Evolutionary conservation across 129 eudicot species (phyloP), one percentile per base, ranked within the genome.

Genomic region (Silybum marianum): DNA sequence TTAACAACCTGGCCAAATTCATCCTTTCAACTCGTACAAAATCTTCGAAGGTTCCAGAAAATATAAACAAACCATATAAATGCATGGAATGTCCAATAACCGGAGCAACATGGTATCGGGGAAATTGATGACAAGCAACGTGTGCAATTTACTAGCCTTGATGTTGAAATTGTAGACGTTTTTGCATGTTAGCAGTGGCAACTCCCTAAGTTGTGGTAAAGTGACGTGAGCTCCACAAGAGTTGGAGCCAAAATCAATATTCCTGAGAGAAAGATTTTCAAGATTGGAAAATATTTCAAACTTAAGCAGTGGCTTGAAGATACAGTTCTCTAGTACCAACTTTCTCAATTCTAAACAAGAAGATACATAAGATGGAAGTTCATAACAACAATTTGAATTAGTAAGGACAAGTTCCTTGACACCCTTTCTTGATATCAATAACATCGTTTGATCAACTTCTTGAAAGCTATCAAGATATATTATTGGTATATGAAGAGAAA

Each of bases 201-300:
- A 67, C 1, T 0, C 48, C 28, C 51, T 63, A 26, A 74, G 73
- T 13, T n/a, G 80, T 81, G 79, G 84, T 40, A 73, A 40, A 71
- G 66, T 65, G 79, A 81, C 30, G 9, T 2, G 24, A 28, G 71
- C 58, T 68, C 63, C 63, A 75, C 8, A 0, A 11, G 13, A 82
- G 38, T 7, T 23, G 63, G 38, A 74, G 22, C 84, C 84, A 78
- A 78, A 51, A 30, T 32, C 70, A 75, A 78, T 16, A 16, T 30
- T 0, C 2, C 0, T 23, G 58, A 84, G n/a, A 58, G 0, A 7
- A 44, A 81, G 34, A 19, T 0, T 0, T 75, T 69, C 7, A 22
- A 78, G 60, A 78, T 83, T 13, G 14, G 24, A 74, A 78, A 68
- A 75, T 69, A 80, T 77, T 23, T 51, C 28, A 68, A 69, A 34